Evolutionary conservation across 352 stramenopile genomes (phyloP).

Genomic region (Albugo laibachii): DNA sequence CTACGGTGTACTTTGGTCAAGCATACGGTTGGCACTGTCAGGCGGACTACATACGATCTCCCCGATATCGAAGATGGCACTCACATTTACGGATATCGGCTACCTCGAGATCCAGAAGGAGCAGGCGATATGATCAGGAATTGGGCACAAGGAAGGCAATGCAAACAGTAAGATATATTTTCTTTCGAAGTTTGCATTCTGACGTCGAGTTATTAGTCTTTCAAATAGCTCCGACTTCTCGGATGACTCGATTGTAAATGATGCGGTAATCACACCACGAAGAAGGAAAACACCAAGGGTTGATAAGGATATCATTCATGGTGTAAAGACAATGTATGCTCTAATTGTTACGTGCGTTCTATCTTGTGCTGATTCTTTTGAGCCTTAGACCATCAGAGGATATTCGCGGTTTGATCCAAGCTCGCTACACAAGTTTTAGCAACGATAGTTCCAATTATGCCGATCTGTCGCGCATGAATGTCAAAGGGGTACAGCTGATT

Average conservation of each 20-base stretch:
- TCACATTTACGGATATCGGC: constrained; percentile 49
- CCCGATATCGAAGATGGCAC: constrained; percentile 31
- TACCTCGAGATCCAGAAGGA: constrained; percentile 49
- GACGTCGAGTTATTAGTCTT: no score
- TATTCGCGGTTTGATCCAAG: constrained; percentile 45
- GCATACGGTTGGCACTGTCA: constrained; percentile 41
- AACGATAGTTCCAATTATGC: constrained; percentile 53
- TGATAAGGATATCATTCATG: constrained; percentile 37
- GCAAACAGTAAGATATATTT: background rate
- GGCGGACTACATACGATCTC: constrained; percentile 38
- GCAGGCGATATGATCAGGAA: constrained; percentile 51
- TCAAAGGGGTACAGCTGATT: constrained; percentile 28
- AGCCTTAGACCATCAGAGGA: constrained; percentile 39
- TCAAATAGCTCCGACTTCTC: no score
- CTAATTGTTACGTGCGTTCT: no score
- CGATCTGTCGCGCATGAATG: constrained; percentile 59
- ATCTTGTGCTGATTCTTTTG: no score
- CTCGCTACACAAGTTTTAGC: constrained; percentile 36
- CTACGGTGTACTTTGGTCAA: constrained; percentile 74
- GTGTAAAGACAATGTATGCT: constrained; percentile 57
- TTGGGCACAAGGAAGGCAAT: constrained; percentile 46
- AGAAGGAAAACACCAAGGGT: constrained; percentile 26
- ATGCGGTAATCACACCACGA: constrained; percentile 14
- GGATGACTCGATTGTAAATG: no score
- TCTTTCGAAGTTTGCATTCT: no score